Conservation (phyloP, 2,329 filamentous ascomycete genomes). For the Fusarium sp. region DNA sequence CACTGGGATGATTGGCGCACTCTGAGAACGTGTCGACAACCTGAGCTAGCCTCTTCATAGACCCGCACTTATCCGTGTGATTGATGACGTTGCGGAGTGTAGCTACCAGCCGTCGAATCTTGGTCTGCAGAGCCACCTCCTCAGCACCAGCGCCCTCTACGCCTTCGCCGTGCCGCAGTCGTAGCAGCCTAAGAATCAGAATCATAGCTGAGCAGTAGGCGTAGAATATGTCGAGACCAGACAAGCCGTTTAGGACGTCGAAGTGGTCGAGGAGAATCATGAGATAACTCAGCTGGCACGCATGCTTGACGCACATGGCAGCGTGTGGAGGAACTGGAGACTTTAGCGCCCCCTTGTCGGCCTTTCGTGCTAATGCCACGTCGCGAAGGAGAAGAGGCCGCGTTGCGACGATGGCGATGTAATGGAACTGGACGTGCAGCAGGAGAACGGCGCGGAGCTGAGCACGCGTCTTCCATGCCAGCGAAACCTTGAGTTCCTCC, state of each 20-base stretch:
- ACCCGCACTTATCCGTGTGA: conserved; percentile 44
- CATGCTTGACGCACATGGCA: conserved; percentile 42
- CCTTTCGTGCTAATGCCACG: conserved; percentile 23
- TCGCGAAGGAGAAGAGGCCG: conserved; percentile 47
- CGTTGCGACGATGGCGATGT: conserved; percentile 49
- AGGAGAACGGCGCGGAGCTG: conserved; percentile 47
- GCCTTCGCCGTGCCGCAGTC: conserved; percentile 2
- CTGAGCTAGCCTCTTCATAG: conserved; percentile 46
- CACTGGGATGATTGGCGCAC: conserved; percentile 31
- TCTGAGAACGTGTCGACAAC: conserved; percentile 46
- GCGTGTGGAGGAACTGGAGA: conserved; percentile 11
- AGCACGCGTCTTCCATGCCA: conserved; percentile 44
- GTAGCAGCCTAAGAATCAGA: conserved; percentile 23
- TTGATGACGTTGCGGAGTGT: conserved; percentile 37
- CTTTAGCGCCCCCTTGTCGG: not conserved
- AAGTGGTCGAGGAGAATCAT: conserved; percentile 50
- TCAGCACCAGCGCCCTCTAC: conserved; percentile 4
- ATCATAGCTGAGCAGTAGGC: conserved; percentile 51
- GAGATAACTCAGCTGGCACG: conserved; percentile 48
- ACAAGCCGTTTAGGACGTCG: conserved; percentile 49
- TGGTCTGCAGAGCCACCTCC: conserved; percentile 21
- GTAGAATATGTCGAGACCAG: conserved; percentile 52
- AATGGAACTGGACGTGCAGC: conserved; percentile 49
- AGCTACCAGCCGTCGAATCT: conserved; percentile 18
- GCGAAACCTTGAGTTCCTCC: conserved; percentile 43